Percentiles rank a stretch among this genome's conserved stretches.
Evolutionary conservation across 805 yeast species (phyloP).

Genomic region (Middelhovenomyces tepae): DNA sequence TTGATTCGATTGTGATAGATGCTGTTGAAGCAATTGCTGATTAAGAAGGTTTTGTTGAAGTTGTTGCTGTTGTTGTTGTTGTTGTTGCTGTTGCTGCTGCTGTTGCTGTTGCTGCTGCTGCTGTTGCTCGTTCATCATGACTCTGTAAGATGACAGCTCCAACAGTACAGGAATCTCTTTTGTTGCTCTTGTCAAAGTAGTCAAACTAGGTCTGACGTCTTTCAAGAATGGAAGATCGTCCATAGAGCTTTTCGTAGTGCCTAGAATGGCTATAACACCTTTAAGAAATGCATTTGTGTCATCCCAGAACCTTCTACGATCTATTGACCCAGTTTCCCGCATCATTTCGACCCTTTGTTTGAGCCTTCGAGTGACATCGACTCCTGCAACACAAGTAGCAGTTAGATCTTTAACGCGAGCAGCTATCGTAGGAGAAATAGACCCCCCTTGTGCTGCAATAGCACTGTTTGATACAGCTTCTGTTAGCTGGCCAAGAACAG

Average conservation of each 20-base stretch:
- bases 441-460: conserved; percentile 24
- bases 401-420: conserved; percentile 69
- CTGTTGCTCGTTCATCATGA: conserved; percentile 14
- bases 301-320: conserved; percentile 70
- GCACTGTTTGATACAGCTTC: conserved; percentile 29
- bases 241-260: conserved; percentile 75
- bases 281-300: conserved; percentile 74
- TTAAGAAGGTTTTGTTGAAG: conserved; percentile 3
- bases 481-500: conserved; percentile 68
- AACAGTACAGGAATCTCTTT: conserved; percentile 85
- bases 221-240: conserved; percentile 70
- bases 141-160: conserved; percentile 50
- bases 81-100: conserved; percentile 3
- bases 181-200: conserved; percentile 76
- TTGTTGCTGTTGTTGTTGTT: conserved; percentile 1
- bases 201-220: conserved; percentile 71
- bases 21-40: conserved; percentile 10
- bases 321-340: conserved; percentile 39
- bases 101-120: conserved; percentile 6
- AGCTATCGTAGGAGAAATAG: conserved; percentile 39
- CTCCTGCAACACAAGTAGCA: conserved; percentile 64
- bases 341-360: conserved; percentile 45
- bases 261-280: conserved; percentile 73
- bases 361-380: conserved; percentile 70
- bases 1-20: conserved; percentile 5